Percentiles rank a stretch among this genome's conserved stretches.
Evolutionary conservation across 495 filamentous ascomycete genomes (phyloP).

Genomic region (Penicillium arizonense): DNA sequence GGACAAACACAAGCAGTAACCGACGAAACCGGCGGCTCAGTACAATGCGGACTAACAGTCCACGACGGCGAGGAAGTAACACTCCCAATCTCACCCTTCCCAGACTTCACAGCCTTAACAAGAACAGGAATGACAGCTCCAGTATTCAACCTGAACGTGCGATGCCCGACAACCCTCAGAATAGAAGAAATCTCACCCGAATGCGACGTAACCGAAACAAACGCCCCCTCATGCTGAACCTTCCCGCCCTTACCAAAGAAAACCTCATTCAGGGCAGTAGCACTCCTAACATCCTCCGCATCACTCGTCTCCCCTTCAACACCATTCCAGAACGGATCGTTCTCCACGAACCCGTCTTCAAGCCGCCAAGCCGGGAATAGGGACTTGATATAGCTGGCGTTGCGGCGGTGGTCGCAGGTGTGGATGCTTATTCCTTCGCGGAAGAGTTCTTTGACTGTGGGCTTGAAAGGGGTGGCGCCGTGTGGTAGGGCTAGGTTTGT

Average conservation of each 20-base stretch:
- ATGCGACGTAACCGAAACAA: constrained; percentile 67
- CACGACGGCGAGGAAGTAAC: constrained; percentile 37
- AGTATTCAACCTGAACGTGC: constrained; percentile 57
- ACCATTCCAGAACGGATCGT: constrained; percentile 61
- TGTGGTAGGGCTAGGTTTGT: constrained; percentile 49
- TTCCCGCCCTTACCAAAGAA: constrained; percentile 37
- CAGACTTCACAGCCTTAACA: constrained; percentile 51
- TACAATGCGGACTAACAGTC: constrained; percentile 49
- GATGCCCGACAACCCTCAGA: constrained; percentile 60
- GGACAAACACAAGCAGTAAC: constrained; percentile 48
- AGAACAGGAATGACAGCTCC: constrained; percentile 71
- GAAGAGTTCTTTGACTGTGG: constrained; percentile 67
- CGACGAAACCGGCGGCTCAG: constrained; percentile 46
- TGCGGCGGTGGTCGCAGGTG: constrained; percentile 73
- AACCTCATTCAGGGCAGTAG: constrained; percentile 59
- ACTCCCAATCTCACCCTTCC: constrained; percentile 9
- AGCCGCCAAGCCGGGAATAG: constrained; percentile 60
- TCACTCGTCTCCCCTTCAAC: constrained; percentile 50
- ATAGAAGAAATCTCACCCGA: constrained; percentile 62
- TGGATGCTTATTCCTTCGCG: constrained; percentile 73
- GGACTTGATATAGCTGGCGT: constrained; percentile 52
- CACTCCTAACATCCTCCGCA: constrained; percentile 55
- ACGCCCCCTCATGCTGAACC: constrained; percentile 41
- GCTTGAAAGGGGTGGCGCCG: constrained; percentile 47
- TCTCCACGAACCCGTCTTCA: constrained; percentile 61